Evolutionary conservation across 257 asterid species (phyloP), one percentile per base, ranked within the genome.

Genomic region (Gardenia jasminoides): DNA sequence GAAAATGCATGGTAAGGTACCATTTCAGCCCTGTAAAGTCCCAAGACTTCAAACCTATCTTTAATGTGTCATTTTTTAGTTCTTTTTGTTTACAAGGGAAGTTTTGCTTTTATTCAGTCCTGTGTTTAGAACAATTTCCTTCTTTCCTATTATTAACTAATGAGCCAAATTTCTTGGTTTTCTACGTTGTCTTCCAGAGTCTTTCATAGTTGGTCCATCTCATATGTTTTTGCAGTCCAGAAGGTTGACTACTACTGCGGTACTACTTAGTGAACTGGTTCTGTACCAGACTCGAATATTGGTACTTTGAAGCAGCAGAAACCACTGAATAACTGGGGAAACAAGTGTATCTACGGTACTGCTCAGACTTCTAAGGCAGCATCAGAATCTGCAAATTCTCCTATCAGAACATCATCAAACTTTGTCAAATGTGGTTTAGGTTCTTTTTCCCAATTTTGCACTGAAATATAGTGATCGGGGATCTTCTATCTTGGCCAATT

Each of bases 151-250:
- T n/a, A n/a, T n/a, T n/a, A n/a, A n/a, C n/a, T n/a, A n/a, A n/a
- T n/a, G n/a, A n/a, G n/a, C n/a, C 1, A 66, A 9, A 28, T 66
- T 47, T 31, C 48, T 39, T 19, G 66, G 8, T 20, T 67, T 50
- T 67, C 2, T 16, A 28, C 26, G 1, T 19, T 16, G 1, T 0
- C 12, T 58, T 39, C 33, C 19, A 24, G 48, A 66, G 56, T 36
- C 13, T 11, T 41, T 52, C n/a, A 33, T 30, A 13, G 2, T 36
- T 33, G 26, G 26, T 64, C 17, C 39, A 64, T 76, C 72, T 50
- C 67, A 10, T 65, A 12, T 56, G 59, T 69, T 64, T n/a, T 80
- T 72, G 66, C 85, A 86, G 91, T 77, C 81, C 33, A 11, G 44
- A 67, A 78, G 59, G 11, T 6, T 59, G 7, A 59, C n/a, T n/a